These are phyloP conservation scores for Amborella trichopoda DNA, from an alignment of 164 flowering plant species.

Conservation along the genomic window DNA sequence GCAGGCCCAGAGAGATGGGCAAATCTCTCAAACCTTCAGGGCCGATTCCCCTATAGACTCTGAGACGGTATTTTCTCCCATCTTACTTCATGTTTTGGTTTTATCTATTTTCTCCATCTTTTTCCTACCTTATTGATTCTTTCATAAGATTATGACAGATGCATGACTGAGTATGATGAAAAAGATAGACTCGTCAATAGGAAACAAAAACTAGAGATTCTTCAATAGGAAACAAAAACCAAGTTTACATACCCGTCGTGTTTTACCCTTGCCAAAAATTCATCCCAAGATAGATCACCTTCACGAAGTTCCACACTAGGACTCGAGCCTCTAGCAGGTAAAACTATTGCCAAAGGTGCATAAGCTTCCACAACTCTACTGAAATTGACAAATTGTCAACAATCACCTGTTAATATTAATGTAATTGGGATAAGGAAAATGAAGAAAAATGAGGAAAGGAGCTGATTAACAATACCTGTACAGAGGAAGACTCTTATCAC, in stretches of 20 bases:
- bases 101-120: too few relatives aligned
- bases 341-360: conserved; percentile 69
- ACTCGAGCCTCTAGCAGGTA: conserved; percentile 42
- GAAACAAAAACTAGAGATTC: too few relatives aligned
- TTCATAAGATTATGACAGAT: too few relatives aligned
- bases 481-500: conserved; percentile 58
- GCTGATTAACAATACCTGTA: conserved; percentile 52
- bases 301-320: conserved; percentile 40
- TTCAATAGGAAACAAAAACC: too few relatives aligned
- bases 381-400: conserved; percentile 18
- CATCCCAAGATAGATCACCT: conserved; percentile 63
- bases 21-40: too few relatives aligned
- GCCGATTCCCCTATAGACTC: too few relatives aligned
- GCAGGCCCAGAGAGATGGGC: too few relatives aligned
- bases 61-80: too few relatives aligned
- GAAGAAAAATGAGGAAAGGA: neutral
- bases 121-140: too few relatives aligned
- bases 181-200: too few relatives aligned
- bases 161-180: too few relatives aligned
- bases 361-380: conserved; percentile 83
- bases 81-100: too few relatives aligned
- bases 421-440: neutral
- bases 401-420: neutral
- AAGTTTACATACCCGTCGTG: conserved; percentile 31
- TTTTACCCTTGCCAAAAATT: conserved; percentile 48